Base-by-base conservation (phyloP, 306 rosid species). In the Cotoneaster glaucophyllus region DNA sequence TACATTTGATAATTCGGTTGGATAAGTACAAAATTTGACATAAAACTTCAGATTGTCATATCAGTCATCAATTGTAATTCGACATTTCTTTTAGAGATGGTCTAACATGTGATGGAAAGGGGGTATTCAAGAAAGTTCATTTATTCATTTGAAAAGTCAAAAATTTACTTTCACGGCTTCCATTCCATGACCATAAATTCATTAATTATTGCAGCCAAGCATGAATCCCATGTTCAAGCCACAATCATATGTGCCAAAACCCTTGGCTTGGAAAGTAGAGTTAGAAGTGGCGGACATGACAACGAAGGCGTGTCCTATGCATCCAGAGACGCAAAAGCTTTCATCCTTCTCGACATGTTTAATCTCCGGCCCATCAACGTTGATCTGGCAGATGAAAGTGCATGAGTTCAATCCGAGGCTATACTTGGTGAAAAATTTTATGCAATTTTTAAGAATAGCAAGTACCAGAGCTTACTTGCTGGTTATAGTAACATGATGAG, bases 391-490 rank as follows among this genome's bases (percentile, higher is more conserved):
- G 87, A 84, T 45, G 82, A 81, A 67, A 67, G 84, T 39, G 89
- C 86, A 13, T 83, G 83, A 82, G 53, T 90, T 61, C 82, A 81
- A 72, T 28, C 87, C 2, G 91, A 89, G 21, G 89, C 93, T 1
- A 88, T 87, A 18, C 83, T 86, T 2, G 96, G 96, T 26, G 89
- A 90, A 63, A 58, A 86, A 52, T 90, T 84, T 71, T 85, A 83
- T 24, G 59, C 74, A 6, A 80, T 90, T 24, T 75, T 66, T 45
- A 24, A 37, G 53, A 76, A 76, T 21, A 79, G 82, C 72, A 75
- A 37, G 15, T 53, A 58, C 21, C 75, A 56, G 17, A 79, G 67
- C n/a, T 83, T 83, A 54, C 81, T 83, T 0, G 81, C 72, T 2
- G 83, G 86, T 4, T 83, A 83, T 65, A 83, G 86, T 7, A 56